Base-by-base conservation (phyloP, 495 filamentous ascomycete species). In the Copromyces sp. region DNA sequence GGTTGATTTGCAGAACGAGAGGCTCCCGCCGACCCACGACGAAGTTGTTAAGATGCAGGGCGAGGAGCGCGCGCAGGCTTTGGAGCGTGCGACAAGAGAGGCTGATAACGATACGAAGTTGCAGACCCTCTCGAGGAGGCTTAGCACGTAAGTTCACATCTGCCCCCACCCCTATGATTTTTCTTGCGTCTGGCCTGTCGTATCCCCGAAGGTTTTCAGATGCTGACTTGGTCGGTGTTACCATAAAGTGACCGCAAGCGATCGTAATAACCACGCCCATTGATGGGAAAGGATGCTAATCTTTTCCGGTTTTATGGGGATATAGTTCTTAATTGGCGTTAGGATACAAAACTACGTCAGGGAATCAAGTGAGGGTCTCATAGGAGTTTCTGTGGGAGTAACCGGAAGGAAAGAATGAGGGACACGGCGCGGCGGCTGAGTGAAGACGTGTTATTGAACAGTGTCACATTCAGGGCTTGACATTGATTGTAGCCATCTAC, bases 1-100 rank as follows among this genome's bases (percentile, higher is more conserved):
- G 85, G 96, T 99, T 38, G 95, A 99, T 85, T 78, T 98, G 73
- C 94, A 98, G 83, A 99, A 99, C 80, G 95, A 99, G 84, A 89
- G 91, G 71, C 82, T 98, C 74, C 95, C 95, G 44, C 95, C 95
- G 6, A 94, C 86, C 75, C 93, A 97, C 72, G 95, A 98, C 71
- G 95, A 99, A 79, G 93, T 98, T 16, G 85, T 89, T 40, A 89
- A 89, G 78, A 92, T 90, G 77, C 91, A 87, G 70, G 91, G 93
- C 73, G 91, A 93, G 77, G 92, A 92, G 68, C 87, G 93, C 74
- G 87, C 90, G 39, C 87, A 92, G 81, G 95, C 95, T 9, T 81
- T 99, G 74, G 92, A 95, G 83, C 86, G 92, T 70, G 95, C 95
- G 4, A 87, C 87, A 29, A 87, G 88, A 41, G 94, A 98, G 77